These are phyloP conservation scores for Singerocomus rubriflavus DNA, from an alignment of 1,284 basidiomycete genomes.

Conservation along the genomic window DNA sequence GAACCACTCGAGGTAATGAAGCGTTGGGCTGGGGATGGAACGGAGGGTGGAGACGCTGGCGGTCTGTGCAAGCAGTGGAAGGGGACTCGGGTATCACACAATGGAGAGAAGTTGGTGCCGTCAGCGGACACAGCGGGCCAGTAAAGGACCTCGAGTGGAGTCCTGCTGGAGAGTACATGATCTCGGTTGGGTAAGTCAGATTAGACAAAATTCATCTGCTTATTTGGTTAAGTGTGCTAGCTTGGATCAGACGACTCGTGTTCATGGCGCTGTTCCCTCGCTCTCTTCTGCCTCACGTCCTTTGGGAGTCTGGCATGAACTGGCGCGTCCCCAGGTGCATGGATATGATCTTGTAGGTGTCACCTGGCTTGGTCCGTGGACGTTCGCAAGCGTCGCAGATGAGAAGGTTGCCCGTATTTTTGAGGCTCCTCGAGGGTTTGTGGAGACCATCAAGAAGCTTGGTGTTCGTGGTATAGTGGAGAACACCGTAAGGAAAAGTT, in stretches of 20 bases:
- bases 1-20: conserved; percentile 46
- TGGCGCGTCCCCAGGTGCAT: conserved; percentile 89
- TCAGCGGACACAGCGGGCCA: conserved; percentile 77
- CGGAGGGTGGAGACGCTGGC: conserved; percentile 89
- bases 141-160: conserved; percentile 85
- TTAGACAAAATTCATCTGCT: not conserved
- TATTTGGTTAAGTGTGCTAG: conserved; percentile 37
- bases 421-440: conserved; percentile 80
- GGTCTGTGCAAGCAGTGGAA: conserved; percentile 29
- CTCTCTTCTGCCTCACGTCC: conserved; percentile 8
- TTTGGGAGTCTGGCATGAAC: conserved; percentile 71
- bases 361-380: conserved; percentile 70
- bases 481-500: conserved; percentile 38
- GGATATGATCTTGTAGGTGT: conserved; percentile 89
- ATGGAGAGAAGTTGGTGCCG: conserved; percentile 78
- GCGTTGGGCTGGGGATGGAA: conserved; percentile 88
- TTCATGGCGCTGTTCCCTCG: conserved; percentile 62
- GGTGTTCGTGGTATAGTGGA: conserved; percentile 46
- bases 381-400: conserved; percentile 85
- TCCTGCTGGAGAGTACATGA: conserved; percentile 76
- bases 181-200: conserved; percentile 70
- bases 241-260: conserved; percentile 84
- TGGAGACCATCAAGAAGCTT: conserved; percentile 54
- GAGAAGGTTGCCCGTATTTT: conserved; percentile 93
- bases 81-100: conserved; percentile 35